These are phyloP conservation scores for Solanum virginianum DNA, from an alignment of 257 asterid species.

Conservation along the genomic window DNA sequence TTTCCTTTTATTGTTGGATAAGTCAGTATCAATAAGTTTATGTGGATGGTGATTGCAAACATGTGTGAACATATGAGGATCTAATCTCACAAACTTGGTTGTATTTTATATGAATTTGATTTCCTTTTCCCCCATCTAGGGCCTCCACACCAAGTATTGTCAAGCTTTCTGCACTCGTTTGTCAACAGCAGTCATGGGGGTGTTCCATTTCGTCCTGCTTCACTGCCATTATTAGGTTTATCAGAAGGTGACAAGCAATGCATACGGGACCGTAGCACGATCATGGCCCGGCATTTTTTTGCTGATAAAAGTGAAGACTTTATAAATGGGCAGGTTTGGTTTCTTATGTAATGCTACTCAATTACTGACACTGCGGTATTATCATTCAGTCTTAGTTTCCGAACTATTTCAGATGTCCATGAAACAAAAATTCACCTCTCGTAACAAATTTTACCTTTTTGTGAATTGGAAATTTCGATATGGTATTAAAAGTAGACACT, in stretches of 20 bases:
- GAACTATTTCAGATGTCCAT: background rate
- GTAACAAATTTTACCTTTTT: background rate
- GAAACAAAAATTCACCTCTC: background rate
- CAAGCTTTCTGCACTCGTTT: conserved; percentile 90
- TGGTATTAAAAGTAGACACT: background rate
- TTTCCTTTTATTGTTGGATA: background rate
- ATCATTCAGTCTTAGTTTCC: background rate
- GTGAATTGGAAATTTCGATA: background rate
- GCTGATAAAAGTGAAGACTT: conserved; percentile 92
- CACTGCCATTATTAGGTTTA: conserved; percentile 86
- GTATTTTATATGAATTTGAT: background rate
- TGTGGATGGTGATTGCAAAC: background rate
- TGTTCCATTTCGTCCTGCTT: conserved; percentile 66
- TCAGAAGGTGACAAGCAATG: conserved; percentile 93
- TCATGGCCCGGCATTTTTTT: conserved; percentile 97
- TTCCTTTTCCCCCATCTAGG: conserved; percentile 32
- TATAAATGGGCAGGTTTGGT: conserved; percentile 72
- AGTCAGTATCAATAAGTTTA: background rate
- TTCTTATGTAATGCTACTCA: background rate
- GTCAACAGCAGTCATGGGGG: conserved; percentile 72
- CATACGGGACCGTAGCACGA: conserved; percentile 97
- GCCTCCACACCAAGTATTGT: conserved; percentile 93
- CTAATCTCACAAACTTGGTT: background rate
- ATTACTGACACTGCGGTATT: background rate
- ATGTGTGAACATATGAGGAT: background rate